These are phyloP conservation scores for Beauveria asiatica DNA, from an alignment of 2,329 filamentous ascomycete genomes.

Conservation along the genomic window DNA sequence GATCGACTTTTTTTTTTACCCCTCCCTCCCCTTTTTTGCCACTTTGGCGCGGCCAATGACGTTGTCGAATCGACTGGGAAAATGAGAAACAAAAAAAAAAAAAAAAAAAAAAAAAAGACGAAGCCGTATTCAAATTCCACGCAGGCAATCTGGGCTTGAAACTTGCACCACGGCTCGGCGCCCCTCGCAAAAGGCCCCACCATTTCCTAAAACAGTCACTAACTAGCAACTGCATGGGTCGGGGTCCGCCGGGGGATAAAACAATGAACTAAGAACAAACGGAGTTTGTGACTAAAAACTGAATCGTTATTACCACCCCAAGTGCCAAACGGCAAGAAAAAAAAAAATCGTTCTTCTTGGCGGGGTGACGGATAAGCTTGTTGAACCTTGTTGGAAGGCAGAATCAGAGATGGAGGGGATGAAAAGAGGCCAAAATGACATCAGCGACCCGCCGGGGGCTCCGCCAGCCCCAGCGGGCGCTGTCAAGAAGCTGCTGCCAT, in stretches of 20 bases:
- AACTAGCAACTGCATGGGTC: not conserved
- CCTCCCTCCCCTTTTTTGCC: not conserved
- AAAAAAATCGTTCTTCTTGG: not conserved
- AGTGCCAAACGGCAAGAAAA: not conserved
- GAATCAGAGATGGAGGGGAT: no score
- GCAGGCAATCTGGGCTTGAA: no score
- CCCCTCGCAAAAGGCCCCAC: not conserved
- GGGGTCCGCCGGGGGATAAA: no score
- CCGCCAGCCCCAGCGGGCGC: slow-evolving; percentile 3
- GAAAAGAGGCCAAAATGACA: slow-evolving; percentile 4
- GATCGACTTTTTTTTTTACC: not conserved
- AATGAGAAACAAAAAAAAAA: no score
- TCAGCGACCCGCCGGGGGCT: slow-evolving; percentile 5
- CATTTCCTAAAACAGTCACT: slow-evolving; percentile 5
- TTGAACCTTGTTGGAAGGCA: not conserved
- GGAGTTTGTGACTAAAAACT: not conserved
- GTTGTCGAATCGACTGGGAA: not conserved
- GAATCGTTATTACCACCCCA: not conserved
- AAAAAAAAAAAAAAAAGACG: no score
- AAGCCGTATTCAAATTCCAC: no score
- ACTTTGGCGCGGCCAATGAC: not conserved
- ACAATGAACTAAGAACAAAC: not conserved
- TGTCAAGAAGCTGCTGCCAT: not conserved
- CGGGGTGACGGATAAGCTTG: not conserved
- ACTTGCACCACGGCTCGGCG: not conserved